Evolutionary conservation across 192 early-diverging fungal species (phyloP).

Genomic region (Diversispora epigaea): DNA sequence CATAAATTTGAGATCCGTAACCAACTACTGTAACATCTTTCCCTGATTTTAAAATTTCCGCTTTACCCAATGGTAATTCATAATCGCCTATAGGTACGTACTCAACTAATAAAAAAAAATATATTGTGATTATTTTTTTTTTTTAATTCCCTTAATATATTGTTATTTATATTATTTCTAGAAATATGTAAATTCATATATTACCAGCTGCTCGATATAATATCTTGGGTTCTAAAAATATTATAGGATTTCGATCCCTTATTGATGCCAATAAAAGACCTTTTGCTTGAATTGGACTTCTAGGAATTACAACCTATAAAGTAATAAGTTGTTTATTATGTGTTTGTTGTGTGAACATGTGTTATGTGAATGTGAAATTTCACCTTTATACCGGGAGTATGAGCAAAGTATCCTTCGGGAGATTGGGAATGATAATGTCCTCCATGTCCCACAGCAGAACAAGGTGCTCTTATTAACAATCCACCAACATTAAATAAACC

Average conservation of each 20-base stretch:
- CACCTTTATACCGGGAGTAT: constrained; percentile 89
- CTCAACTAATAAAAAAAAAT: constrained; percentile 62
- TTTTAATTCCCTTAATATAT: not conserved
- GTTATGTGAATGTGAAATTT: not conserved
- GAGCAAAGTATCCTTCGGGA: constrained; percentile 94
- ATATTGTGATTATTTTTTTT: not conserved
- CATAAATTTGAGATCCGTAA: constrained; percentile 91
- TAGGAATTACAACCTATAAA: constrained; percentile 76
- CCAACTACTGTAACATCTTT: constrained; percentile 89
- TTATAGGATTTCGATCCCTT: constrained; percentile 88
- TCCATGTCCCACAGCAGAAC: constrained; percentile 94
- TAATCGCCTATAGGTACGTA: constrained; percentile 92
- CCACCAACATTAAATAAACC: constrained; percentile 87
- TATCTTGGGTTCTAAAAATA: constrained; percentile 97
- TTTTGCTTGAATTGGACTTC: constrained; percentile 93
- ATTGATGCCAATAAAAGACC: constrained; percentile 88
- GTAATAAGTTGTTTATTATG: constrained; percentile 3
- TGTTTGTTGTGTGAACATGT: too few species aligned
- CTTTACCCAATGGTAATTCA: constrained; percentile 85
- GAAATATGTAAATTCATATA: not conserved
- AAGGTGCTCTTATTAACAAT: constrained; percentile 87
- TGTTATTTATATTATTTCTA: not conserved
- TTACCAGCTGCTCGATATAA: constrained; percentile 87
- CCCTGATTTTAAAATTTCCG: constrained; percentile 81
- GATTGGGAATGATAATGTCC: constrained; percentile 94